Base-by-base conservation (phyloP, 495 filamentous ascomycete species). In the Ramalina intermedia region DNA sequence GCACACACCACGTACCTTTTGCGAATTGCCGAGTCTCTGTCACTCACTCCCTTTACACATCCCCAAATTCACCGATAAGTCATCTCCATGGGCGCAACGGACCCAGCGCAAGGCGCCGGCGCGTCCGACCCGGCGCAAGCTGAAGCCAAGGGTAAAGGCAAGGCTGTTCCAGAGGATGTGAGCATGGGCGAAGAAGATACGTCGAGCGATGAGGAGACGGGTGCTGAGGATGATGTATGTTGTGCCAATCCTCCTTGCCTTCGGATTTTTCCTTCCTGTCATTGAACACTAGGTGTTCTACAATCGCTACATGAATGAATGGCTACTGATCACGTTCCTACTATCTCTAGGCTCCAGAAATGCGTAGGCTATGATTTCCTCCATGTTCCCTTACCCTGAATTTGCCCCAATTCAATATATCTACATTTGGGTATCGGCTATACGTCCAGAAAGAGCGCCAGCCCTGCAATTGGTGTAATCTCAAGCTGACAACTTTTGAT, bases 101-200 rank as follows among this genome's bases (percentile, higher is more conserved):
- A 41, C 40, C 13, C 43, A 17, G 41, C 43, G 5, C 49, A 52
- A 33, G 45, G 51, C 24, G 45, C 45, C 37, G 41, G 27, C 20
- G 13, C 23, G 39, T 27, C 43, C 41, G 49, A 57, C 41, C 51
- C 64, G 35, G 52, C 66, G 55, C 63, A 66, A 49, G 62, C 63
- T 37, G 58, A 55, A 36, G 61, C 61, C 27, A 73, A 73, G 63
- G 70, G 69, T 55, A 88, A 88, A 68, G 82, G 79, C 55, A 73
- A 73, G 60, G 69, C 63, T n/a, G 46, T 61, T 11, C 58, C 57
- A 21, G 69, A 74, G 49, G 82, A 87, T 40, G 60, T 73, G 60
- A 74, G 70, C 65, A 81, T 82, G 76, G 78, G 72, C 24, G 81
- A 86, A 48, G 82, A 82, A 29, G 76, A 76, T 1, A 78, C 82